A percentile compares a stretch with the other conserved stretches of the same genome.
Evolutionary conservation across 495 filamentous ascomycete genomes (phyloP).

Genomic region (Trichocladium uniseriatum): DNA sequence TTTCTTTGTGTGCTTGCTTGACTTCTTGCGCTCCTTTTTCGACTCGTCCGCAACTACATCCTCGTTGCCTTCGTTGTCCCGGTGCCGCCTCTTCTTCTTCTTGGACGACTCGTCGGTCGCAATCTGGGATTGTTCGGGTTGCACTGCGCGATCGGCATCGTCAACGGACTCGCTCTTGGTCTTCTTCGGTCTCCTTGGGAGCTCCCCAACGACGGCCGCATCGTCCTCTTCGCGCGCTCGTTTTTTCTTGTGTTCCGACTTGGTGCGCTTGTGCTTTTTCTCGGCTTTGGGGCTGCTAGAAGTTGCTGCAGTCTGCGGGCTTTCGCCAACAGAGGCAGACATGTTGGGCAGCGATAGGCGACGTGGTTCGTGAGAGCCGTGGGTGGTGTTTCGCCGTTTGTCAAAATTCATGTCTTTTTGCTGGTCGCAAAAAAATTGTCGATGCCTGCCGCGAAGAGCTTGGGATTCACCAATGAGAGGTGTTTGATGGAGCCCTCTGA

Average conservation of each 20-base stretch:
- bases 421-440: conserved; percentile 10
- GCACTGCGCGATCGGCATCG: conserved; percentile 1
- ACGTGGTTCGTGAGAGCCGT: background rate
- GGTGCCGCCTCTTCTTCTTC: conserved; percentile 20
- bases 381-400: background rate
- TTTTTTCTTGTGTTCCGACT: conserved; percentile 34
- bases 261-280: conserved; percentile 29
- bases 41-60: conserved; percentile 5
- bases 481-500: background rate
- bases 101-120: conserved; percentile 1
- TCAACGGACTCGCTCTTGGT: conserved; percentile 25
- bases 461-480: conserved; percentile 3
- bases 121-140: background rate
- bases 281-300: conserved; percentile 13
- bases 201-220: conserved; percentile 20
- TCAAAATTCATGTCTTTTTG: background rate
- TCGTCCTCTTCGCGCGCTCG: conserved; percentile 33
- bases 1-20: conserved; percentile 19
- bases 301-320: conserved; percentile 3
- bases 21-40: conserved; percentile 15
- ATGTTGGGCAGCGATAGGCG: conserved; percentile 10
- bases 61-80: conserved; percentile 6
- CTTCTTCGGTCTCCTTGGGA: conserved; percentile 33
- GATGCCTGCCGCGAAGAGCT: conserved; percentile 2
- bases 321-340: conserved; percentile 11